These are phyloP conservation scores for Biscogniauxia marginata DNA, from an alignment of 2,329 filamentous ascomycete species.

Conservation along the genomic window DNA sequence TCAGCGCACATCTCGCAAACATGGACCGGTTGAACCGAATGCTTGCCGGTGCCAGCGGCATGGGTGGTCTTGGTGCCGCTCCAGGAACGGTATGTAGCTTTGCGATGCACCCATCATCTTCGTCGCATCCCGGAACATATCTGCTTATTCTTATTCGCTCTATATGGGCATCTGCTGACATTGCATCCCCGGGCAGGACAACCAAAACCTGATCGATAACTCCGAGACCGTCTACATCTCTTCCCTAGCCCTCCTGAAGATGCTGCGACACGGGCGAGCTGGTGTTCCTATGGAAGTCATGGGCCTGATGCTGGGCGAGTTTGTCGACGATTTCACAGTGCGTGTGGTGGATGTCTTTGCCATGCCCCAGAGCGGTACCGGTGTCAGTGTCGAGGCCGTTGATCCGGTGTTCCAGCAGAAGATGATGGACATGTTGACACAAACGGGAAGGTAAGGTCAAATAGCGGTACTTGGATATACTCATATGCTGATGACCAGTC, in stretches of 20 bases:
- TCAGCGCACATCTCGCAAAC: slow-evolving; percentile 22
- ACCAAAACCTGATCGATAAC: slow-evolving; percentile 91
- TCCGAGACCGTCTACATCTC: slow-evolving; percentile 99
- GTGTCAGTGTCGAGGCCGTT: slow-evolving; percentile 96
- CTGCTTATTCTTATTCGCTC: neutral
- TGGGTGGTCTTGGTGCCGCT: slow-evolving; percentile 60
- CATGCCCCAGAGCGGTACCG: slow-evolving; percentile 98
- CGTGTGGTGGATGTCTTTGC: slow-evolving; percentile 98
- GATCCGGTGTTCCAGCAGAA: slow-evolving; percentile 99
- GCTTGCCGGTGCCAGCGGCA: slow-evolving; percentile 70
- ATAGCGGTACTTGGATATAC: slow-evolving; percentile 2
- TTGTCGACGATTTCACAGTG: slow-evolving; percentile 98
- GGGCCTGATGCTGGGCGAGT: slow-evolving; percentile 98
- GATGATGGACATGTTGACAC: slow-evolving; percentile 99
- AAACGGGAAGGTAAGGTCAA: slow-evolving; percentile 79
- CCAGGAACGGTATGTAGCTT: slow-evolving; percentile 57
- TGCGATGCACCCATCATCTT: neutral
- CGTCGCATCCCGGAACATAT: neutral
- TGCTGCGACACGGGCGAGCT: slow-evolving; percentile 94
- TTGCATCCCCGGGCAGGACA: slow-evolving; percentile 61
- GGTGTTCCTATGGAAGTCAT: slow-evolving; percentile 99
- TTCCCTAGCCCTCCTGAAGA: slow-evolving; percentile 93
- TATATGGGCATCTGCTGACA: slow-evolving; percentile 12
- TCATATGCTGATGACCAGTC: slow-evolving; percentile 2
- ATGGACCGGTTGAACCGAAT: slow-evolving; percentile 95